Base-by-base conservation (phyloP, 305 asterid species). In the Fraxinus dipetala region DNA sequence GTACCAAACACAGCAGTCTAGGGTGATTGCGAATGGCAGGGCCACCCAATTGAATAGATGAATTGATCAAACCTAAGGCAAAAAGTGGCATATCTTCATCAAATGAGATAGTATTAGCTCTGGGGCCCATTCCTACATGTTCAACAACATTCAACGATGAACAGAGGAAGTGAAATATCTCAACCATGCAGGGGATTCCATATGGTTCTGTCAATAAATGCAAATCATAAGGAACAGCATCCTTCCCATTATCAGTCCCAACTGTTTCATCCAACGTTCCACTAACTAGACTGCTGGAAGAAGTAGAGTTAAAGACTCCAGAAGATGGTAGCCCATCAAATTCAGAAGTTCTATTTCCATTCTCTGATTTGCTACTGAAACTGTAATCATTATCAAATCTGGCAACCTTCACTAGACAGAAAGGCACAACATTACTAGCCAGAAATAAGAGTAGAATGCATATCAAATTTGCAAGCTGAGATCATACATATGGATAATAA, bases 151-250 rank as follows among this genome's bases (percentile, higher is more conserved):
- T 94, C 85, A 96, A 87, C 92, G 93, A 90, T 75, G 98, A 93
- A 85, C 99, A 96, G 72, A 96, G 90, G 86, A 93, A 94, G 89
- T 94, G 96, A 89, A 96, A 96, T 87, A 93, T 96, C 84, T 94
- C 98, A 72, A 96, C 97, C 98, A 96, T 92, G 91, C 99, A 94
- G 76, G 97, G 97, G 63, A 96, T 93, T 13, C 99, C 99, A 84
- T 94, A 94, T 26, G 98, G 99, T 83, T 94, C 98, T 4, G 95
- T 90, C 96, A 93, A 92, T 85, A 93, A 83, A 86, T 94, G 96
- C 87, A 88, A 82, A 85, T 94, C 99, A 82, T 92, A 92, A 36
- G 98, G 90, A 86, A 88, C 93, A 81, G 87, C 87, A 88, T 92
- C 98, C 89, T 96, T 94, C 87, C 96, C 94, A 72, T 89, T 91